Percentiles rank a stretch among this genome's conserved stretches.
phyloP scores from a whole-genome alignment of 129 eudicot species.

The Gnaphalium uliginosum region DNA sequence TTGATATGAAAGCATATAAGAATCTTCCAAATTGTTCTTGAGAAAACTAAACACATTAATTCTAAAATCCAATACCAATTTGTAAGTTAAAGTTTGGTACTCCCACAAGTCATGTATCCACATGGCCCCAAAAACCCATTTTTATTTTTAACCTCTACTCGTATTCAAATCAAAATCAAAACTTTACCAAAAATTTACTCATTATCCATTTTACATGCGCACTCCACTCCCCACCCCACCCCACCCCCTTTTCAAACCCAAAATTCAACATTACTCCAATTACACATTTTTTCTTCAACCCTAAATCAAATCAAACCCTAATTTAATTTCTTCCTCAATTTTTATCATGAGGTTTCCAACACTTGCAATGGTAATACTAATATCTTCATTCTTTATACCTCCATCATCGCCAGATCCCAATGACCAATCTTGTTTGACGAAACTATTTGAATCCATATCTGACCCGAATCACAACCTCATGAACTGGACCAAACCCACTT shows the following conservation, averaged over 20 bases:
- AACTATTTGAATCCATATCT: slow-evolving; percentile 49
- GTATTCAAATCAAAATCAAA: slow-evolving; percentile 9
- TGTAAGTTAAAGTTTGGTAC: slow-evolving; percentile 11
- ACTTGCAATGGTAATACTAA: slow-evolving; percentile 8
- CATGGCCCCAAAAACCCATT: background rate
- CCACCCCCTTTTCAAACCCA: background rate
- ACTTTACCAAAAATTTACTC: slow-evolving; percentile 34
- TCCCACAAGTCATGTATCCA: slow-evolving; percentile 14
- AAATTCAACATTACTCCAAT: background rate
- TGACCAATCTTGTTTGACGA: slow-evolving; percentile 76
- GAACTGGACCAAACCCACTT: slow-evolving; percentile 74
- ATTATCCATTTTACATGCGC: slow-evolving; percentile 42
- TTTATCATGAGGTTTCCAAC: slow-evolving; percentile 8
- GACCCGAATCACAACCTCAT: slow-evolving; percentile 62
- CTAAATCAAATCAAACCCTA: background rate
- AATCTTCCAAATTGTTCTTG: too few relatives aligned
- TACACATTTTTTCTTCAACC: slow-evolving; percentile 24
- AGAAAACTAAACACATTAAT: too few relatives aligned
- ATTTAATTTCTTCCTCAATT: slow-evolving; percentile 21
- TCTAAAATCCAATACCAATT: too few relatives aligned
- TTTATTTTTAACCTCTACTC: background rate
- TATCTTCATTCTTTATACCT: slow-evolving; percentile 21
- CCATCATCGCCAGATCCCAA: slow-evolving; percentile 65
- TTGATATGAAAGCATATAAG: too few relatives aligned
- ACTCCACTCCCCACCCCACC: slow-evolving; percentile 9